Percentiles rank a stretch among this genome's conserved stretches.
Conservation (phyloP, 352 stramenopile genomes). For the Nothophytophthora sp. region DNA sequence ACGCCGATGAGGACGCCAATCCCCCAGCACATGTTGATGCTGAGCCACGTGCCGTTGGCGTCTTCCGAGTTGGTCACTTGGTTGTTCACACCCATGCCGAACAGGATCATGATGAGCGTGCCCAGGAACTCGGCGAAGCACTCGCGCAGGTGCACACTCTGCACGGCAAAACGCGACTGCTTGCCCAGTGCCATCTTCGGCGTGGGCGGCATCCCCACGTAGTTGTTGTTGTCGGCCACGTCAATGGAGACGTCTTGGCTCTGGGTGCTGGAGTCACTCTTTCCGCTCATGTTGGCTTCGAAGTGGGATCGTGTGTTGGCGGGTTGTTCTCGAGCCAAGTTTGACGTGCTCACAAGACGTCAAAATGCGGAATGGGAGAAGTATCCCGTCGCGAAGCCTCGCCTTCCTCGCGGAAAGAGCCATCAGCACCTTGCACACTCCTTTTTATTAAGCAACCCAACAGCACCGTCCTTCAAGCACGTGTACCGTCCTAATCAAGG, state of each 20-base stretch:
- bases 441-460: too few species aligned
- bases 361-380: constrained; percentile 27
- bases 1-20: constrained; percentile 52
- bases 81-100: constrained; percentile 60
- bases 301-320: neutral
- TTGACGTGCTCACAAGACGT: constrained; percentile 6
- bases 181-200: constrained; percentile 5
- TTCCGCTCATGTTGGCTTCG: constrained; percentile 19
- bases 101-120: constrained; percentile 49
- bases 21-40: constrained; percentile 53
- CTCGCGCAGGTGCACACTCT: constrained; percentile 35
- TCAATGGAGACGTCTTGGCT: too few species aligned
- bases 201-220: constrained; percentile 16
- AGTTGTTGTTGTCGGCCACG: constrained; percentile 19
- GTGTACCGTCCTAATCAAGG: too few species aligned
- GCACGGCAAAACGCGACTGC: constrained; percentile 13
- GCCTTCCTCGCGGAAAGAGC: too few species aligned
- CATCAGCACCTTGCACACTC: too few species aligned
- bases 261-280: too few species aligned
- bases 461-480: too few species aligned
- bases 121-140: constrained; percentile 49
- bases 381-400: too few species aligned
- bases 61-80: constrained; percentile 49
- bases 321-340: neutral
- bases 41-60: constrained; percentile 53